Percentiles rank a stretch among this genome's conserved stretches.
phyloP scores from a whole-genome alignment of 75 land plant genomes.

The Gnetum montanum region DNA sequence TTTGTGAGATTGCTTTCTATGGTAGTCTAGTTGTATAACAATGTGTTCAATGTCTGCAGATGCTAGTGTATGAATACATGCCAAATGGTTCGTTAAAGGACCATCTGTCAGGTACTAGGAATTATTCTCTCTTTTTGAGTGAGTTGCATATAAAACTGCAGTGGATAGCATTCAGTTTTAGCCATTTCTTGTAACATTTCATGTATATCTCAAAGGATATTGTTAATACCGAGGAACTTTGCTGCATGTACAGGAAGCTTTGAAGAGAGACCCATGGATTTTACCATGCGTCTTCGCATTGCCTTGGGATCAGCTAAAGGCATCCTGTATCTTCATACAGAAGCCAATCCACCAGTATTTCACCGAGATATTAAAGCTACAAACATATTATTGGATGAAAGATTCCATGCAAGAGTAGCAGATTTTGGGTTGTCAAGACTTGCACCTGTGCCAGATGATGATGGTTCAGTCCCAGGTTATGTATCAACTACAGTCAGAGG shows the following conservation, averaged over 20 bases:
- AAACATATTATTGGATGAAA: constrained; percentile 32
- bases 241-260: constrained; percentile 12
- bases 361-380: constrained; percentile 55
- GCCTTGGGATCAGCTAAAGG: constrained; percentile 52
- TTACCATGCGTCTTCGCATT: constrained; percentile 34
- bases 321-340: constrained; percentile 55
- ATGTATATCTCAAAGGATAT: neutral
- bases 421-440: constrained; percentile 68
- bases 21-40: neutral
- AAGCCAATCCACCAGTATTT: constrained; percentile 66
- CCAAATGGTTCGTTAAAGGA: constrained; percentile 29
- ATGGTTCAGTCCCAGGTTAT: constrained; percentile 46
- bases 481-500: constrained; percentile 86
- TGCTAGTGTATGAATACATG: constrained; percentile 52
- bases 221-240: too few species aligned
- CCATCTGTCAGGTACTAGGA: constrained; percentile 25
- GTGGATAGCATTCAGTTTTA: neutral
- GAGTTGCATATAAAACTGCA: neutral
- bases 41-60: constrained; percentile 16
- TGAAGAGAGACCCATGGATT: constrained; percentile 19
- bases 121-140: neutral
- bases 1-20: too few species aligned
- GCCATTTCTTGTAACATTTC: neutral
- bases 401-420: constrained; percentile 42
- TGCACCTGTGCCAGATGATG: constrained; percentile 58